Conservation (phyloP, 192 early-diverging fungal species). For the Coemansia sp. region DNA sequence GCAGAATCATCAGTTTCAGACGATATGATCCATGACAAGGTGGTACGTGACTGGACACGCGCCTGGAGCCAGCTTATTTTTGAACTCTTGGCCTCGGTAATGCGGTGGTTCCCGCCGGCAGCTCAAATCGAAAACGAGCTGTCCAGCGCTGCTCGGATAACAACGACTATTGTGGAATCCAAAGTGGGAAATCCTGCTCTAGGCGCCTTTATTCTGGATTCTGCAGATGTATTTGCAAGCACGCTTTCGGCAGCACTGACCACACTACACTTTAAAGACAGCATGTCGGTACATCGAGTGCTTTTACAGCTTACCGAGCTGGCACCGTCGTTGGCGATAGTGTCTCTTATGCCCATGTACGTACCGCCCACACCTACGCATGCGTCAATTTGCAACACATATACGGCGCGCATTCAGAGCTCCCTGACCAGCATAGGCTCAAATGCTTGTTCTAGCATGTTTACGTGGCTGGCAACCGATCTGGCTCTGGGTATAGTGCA, state of each 20-base stretch:
- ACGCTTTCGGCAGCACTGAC: slow-evolving; percentile 4
- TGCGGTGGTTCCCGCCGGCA: slow-evolving; percentile 24
- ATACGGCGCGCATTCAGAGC: slow-evolving; percentile 15
- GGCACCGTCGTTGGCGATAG: slow-evolving; percentile 19
- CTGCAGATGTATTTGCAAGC: slow-evolving; percentile 1
- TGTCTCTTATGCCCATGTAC: slow-evolving; percentile 28
- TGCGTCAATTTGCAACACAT: slow-evolving; percentile 19
- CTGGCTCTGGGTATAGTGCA: not conserved
- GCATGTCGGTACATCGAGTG: slow-evolving; percentile 12
- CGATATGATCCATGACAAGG: slow-evolving; percentile 35
- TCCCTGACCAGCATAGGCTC: not conserved
- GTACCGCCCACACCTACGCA: slow-evolving; percentile 29
- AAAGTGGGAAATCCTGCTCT: slow-evolving; percentile 5
- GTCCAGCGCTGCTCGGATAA: slow-evolving; percentile 10
- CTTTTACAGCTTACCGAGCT: slow-evolving; percentile 9
- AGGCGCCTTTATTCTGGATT: slow-evolving; percentile 9
- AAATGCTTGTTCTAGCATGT: slow-evolving; percentile 6
- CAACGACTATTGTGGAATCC: not conserved
- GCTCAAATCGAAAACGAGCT: slow-evolving; percentile 40
- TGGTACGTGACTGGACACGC: slow-evolving; percentile 43
- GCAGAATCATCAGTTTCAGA: slow-evolving; percentile 10
- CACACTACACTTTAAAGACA: slow-evolving; percentile 21
- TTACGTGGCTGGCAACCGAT: slow-evolving; percentile 14
- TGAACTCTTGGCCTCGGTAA: slow-evolving; percentile 13
- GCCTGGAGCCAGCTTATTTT: slow-evolving; percentile 30